Base-by-base conservation (phyloP, 352 stramenopile genomes). In the Salisapilia sapeloensis region DNA sequence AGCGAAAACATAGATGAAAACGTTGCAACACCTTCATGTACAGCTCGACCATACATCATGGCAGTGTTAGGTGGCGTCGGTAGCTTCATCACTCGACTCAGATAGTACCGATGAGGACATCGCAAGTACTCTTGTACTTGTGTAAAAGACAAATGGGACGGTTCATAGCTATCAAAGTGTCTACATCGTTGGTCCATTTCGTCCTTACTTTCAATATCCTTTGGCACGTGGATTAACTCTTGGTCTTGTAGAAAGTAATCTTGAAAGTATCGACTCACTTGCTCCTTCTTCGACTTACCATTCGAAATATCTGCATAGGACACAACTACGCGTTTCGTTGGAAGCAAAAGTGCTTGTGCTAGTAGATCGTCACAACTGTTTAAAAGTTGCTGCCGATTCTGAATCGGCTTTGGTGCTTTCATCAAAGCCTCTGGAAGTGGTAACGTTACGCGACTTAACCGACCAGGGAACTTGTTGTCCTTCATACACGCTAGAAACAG, bases 91-190 rank as follows among this genome's bases (percentile, higher is more conserved):
- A 59, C 56, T 6, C 74, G 70, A n/a, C 52, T 38, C 20, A 90
- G 41, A 34, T 76, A 86, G 40, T 90, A 90, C 7, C 66, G 57
- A 19, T 86, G 65, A 6, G 74, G 74, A 45, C 74, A 90, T 11
- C 74, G 65, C 12, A 66, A 44, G 30, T 85, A 90, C 48, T 86
- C 67, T 15, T 60, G 56, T 24, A 90, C 77, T 29, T 90, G 74
- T 8, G 74, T 74, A 32, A 80, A 90, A 21, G 74, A 90, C 32
- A 90, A 42, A 32, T 90, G 70, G 1, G 46, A 20, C 7, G 69
- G 64, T 12, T 77, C 33, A 33, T 65, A 81, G 1, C 15, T 14
- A 21, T 39, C 20, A 9, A 17, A 10, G 21, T 40, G 28, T 22
- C 30, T 26, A 31, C 32, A 23, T 40, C n/a, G 15, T 38, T 13